phyloP scores from a whole-genome alignment of 139 green algal species.

The Pedinophyceae sp. region DNA sequence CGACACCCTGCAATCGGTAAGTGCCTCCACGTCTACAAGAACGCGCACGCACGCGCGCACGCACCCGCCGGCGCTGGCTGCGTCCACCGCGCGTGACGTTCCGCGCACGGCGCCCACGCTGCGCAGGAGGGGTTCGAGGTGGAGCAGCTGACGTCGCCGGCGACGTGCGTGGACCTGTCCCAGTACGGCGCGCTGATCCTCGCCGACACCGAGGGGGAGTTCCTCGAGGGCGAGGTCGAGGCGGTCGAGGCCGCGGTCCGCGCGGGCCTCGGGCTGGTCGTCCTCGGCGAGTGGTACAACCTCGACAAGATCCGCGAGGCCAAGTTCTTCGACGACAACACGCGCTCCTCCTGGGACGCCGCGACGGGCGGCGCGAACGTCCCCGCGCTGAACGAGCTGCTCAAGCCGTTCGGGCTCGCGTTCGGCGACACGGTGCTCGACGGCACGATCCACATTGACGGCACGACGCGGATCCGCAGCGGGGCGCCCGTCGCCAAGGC shows the following conservation, averaged over 20 bases:
- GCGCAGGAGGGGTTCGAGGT: no score
- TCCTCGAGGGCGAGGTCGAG: slow-evolving; percentile 50
- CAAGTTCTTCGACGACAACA: slow-evolving; percentile 98
- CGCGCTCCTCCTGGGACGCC: slow-evolving; percentile 70
- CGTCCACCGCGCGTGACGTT: no score
- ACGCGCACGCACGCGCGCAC: not conserved
- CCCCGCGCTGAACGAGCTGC: slow-evolving; percentile 88
- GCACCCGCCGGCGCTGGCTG: not conserved
- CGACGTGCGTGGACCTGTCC: slow-evolving; percentile 82
- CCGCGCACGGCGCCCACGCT: no score
- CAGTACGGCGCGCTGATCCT: slow-evolving; percentile 77
- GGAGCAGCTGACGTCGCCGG: slow-evolving; percentile 72
- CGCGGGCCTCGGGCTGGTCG: slow-evolving; percentile 53
- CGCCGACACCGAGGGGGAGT: slow-evolving; percentile 87
- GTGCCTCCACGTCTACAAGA: slow-evolving; percentile 37
- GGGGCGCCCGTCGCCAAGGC: no score
- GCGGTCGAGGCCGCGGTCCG: slow-evolving; percentile 65
- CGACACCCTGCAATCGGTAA: slow-evolving; percentile 43
- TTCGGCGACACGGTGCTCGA: slow-evolving; percentile 57
- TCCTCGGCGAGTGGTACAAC: slow-evolving; percentile 97
- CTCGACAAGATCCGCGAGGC: slow-evolving; percentile 56
- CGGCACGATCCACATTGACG: no score
- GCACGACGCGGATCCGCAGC: no score
- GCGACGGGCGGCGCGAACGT: slow-evolving; percentile 83
- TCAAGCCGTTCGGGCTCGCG: slow-evolving; percentile 57